These are phyloP conservation scores for Yamadazyma scolyti DNA, from an alignment of 805 yeast genomes.

Conservation along the genomic window DNA sequence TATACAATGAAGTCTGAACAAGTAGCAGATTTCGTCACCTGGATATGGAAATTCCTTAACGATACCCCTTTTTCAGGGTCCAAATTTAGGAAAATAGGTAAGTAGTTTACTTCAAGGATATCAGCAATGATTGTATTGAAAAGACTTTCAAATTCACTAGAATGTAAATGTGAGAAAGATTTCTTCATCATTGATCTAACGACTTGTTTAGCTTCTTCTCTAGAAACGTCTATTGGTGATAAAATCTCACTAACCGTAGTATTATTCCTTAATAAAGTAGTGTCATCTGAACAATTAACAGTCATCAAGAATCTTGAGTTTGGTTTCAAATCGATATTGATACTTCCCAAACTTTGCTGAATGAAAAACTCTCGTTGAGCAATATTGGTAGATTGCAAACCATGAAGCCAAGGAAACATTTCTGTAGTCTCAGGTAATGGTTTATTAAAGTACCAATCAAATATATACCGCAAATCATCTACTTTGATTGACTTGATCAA, in stretches of 20 bases:
- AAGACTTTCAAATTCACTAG: constrained; percentile 14
- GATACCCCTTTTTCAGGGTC: constrained; percentile 74
- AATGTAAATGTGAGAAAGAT: constrained; percentile 15
- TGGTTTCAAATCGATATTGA: constrained; percentile 4
- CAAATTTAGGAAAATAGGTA: constrained; percentile 54
- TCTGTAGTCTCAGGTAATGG: constrained; percentile 56
- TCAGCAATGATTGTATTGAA: constrained; percentile 35
- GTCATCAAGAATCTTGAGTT: constrained; percentile 39
- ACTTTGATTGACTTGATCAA: constrained; percentile 15
- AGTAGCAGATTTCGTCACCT: constrained; percentile 73
- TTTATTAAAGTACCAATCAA: constrained; percentile 35
- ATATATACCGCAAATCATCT: constrained; percentile 16
- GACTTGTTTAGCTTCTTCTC: constrained; percentile 24
- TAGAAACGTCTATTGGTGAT: constrained; percentile 43
- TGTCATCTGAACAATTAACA: constrained; percentile 16
- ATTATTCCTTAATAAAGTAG: constrained; percentile 46
- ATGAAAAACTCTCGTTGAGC: constrained; percentile 49
- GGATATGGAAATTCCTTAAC: constrained; percentile 81
- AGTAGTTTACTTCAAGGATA: constrained; percentile 36
- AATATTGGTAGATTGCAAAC: constrained; percentile 55
- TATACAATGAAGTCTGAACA: constrained; percentile 78
- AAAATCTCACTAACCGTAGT: constrained; percentile 54
- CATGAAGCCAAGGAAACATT: constrained; percentile 92
- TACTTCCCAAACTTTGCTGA: constrained; percentile 21
- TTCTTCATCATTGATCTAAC: constrained; percentile 13